phyloP scores from a whole-genome alignment of 2,329 filamentous ascomycete genomes.

The Pseudogymnoascus sp. region DNA sequence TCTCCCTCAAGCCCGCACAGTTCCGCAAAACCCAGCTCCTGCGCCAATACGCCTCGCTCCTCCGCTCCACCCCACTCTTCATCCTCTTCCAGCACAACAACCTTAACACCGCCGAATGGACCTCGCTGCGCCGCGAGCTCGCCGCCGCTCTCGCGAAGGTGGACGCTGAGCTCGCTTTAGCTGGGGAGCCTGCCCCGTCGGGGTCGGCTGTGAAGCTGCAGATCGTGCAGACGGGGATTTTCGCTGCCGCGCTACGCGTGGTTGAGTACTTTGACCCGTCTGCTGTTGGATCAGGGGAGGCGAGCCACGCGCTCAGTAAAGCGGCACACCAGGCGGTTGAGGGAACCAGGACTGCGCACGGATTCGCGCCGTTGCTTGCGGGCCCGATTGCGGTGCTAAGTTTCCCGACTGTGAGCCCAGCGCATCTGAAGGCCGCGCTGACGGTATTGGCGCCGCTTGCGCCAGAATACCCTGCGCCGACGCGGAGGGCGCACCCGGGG shows the following conservation, averaged over 20 bases:
- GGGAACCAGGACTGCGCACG: constrained; percentile 43
- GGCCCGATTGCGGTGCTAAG: constrained; percentile 75
- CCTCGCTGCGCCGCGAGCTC: constrained; percentile 57
- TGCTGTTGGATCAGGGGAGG: constrained; percentile 26
- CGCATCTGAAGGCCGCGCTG: constrained; percentile 74
- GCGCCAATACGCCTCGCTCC: constrained; percentile 62
- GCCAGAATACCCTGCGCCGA: constrained; percentile 69
- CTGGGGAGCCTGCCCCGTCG: constrained; percentile 42
- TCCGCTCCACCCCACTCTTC: constrained; percentile 62
- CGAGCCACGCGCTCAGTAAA: constrained; percentile 50
- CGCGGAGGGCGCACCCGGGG: constrained; percentile 64
- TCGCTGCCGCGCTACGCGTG: constrained; percentile 74
- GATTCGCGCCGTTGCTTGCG: constrained; percentile 66
- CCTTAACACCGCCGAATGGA: constrained; percentile 59
- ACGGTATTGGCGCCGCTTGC: constrained; percentile 66
- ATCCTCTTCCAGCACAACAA: constrained; percentile 71
- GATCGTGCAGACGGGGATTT: constrained; percentile 82
- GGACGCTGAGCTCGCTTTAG: constrained; percentile 43
- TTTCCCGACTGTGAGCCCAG: constrained; percentile 74
- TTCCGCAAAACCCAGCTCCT: constrained; percentile 85
- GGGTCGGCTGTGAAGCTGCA: constrained; percentile 57
- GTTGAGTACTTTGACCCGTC: constrained; percentile 70
- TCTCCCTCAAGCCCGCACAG: constrained; percentile 77
- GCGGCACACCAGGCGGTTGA: constrained; percentile 27
- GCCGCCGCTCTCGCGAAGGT: constrained; percentile 50